Percentiles rank a stretch among this genome's conserved stretches.
phyloP scores from a whole-genome alignment of 169 alveolate genomes.

The Plasmodium chabaudi region DNA sequence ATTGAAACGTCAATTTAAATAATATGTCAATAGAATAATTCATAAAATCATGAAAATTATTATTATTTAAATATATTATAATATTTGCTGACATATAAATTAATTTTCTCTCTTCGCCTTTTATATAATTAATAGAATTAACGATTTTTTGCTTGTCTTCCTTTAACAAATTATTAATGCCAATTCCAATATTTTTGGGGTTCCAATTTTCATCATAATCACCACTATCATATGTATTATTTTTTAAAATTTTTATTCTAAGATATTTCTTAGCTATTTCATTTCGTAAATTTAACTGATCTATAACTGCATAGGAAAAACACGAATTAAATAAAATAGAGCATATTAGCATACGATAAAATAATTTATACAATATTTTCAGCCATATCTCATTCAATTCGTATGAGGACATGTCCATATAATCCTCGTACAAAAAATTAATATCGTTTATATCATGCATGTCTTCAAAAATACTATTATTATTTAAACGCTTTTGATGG shows the following conservation, averaged over 20 bases:
- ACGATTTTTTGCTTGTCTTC: conserved; percentile 20
- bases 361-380: conserved; percentile 48
- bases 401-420: background rate
- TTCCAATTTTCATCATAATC: background rate
- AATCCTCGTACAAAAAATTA: conserved; percentile 1
- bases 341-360: conserved; percentile 54
- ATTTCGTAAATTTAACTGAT: background rate
- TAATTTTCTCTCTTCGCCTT: conserved; percentile 49
- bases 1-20: conserved; percentile 64
- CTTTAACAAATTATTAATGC: conserved; percentile 10
- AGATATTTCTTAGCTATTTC: background rate
- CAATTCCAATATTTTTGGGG: background rate
- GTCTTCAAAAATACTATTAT: conserved; percentile 43
- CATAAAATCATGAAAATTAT: conserved; percentile 46
- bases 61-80: conserved; percentile 25
- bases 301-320: conserved; percentile 16
- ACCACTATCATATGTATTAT: background rate
- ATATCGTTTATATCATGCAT: conserved; percentile 34
- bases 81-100: conserved; percentile 54
- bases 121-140: conserved; percentile 16
- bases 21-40: conserved; percentile 53
- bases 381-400: conserved; percentile 60
- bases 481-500: background rate
- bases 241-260: background rate
- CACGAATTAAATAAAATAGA: conserved; percentile 39